Base-by-base conservation (phyloP, 75 land plant species). In the Isoetes taiwanensis region DNA sequence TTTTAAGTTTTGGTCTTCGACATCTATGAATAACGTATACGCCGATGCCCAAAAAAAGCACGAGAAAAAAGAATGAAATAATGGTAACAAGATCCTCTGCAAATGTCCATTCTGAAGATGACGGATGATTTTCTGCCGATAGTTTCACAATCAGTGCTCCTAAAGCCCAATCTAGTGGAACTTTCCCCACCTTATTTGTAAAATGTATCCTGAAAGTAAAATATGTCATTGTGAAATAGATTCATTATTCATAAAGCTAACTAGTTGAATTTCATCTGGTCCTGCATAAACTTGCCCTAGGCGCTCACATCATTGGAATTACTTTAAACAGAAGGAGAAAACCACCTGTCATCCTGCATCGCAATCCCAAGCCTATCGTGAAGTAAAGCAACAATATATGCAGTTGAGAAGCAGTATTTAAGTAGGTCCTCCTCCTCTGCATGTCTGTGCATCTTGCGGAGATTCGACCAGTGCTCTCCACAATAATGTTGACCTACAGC, bases 161-260 rank as follows among this genome's bases (percentile, higher is more conserved):
- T 38, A 87, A 52, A 28, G 97, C 83, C 97, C 97, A 91, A 60
- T 91, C 95, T 28, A 91, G 72, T 2, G 88, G 85, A 30, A 81
- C 80, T 52, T 63, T 62, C 14, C 74, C 73, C 10, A 81, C 94
- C 60, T 76, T 70, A 64, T 83, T 87, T 32, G 89, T 72, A 50
- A 76, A 81, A 16, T 34, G 54, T 25, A 91, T 59, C 78, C 97
- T 91, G 85, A 52, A 52, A 28, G 32, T 21, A 24, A 20, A 54
- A 28, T 19, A 24, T 40, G 2, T 4, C 28, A 57, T 14, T 54
- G 4, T 54, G 57, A 5, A 5, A 23, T 5, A 23, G 14, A 46
- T 28, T 1, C 30, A 4, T 5, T 19, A 43, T 14, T 57, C 10
- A 57, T 37, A n/a, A n/a, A 17, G 32, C 27, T 30, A 16, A 25